phyloP scores from a whole-genome alignment of 805 yeast species.

The Komagataella pastoris region DNA sequence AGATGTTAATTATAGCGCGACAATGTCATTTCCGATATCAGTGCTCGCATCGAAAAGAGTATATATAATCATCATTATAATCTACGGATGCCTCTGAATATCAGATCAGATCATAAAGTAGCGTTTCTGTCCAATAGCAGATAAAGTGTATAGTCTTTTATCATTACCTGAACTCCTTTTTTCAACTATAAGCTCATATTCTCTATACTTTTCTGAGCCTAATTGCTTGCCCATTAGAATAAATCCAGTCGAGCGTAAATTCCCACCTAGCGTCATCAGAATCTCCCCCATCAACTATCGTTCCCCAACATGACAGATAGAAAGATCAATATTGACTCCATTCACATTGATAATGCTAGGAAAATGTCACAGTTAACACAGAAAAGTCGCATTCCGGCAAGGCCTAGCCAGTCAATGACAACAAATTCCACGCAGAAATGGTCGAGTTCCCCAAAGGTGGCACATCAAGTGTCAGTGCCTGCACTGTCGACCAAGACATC shows the following conservation, averaged over 20 bases:
- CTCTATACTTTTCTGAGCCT: not conserved
- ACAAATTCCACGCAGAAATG: not conserved
- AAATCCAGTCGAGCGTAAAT: not conserved
- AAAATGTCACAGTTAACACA: conserved; percentile 43
- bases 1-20: not conserved
- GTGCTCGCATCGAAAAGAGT: not conserved
- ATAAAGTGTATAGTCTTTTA: too few species aligned
- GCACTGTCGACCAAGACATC: conserved; percentile 3
- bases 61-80: too few species aligned
- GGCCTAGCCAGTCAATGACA: not conserved
- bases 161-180: not conserved
- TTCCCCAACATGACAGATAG: not conserved
- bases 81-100: not conserved
- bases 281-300: not conserved
- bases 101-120: too few species aligned
- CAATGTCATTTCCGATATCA: not conserved
- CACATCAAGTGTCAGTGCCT: conserved; percentile 6
- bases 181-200: not conserved
- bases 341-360: conserved; percentile 48
- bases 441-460: not conserved
- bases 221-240: not conserved
- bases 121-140: not conserved
- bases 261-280: not conserved
- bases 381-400: conserved; percentile 21
- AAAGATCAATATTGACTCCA: conserved; percentile 24